Evolutionary conservation across 2,329 filamentous ascomycete species (phyloP), one percentile per base, ranked within the genome.

Genomic region (Dactylellina cionopaga): DNA sequence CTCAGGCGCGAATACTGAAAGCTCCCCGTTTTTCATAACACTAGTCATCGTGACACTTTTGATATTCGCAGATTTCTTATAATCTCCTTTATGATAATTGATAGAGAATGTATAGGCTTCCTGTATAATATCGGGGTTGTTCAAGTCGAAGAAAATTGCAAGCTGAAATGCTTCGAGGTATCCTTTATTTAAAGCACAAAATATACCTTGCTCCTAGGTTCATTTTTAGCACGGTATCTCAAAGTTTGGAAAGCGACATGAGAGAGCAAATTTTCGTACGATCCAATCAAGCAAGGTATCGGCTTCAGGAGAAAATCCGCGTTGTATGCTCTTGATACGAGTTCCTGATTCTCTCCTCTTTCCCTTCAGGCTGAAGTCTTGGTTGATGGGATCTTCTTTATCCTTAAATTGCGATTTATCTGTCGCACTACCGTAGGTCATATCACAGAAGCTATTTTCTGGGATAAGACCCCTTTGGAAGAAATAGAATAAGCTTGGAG

Each of bases 21-120:
- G 4, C 13, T 62, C 27, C n/a, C 66, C 66, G 17, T 63, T 49
- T 4, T 39, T 43, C 11, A 64, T 55, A 1, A 49, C 17, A 2
- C 29, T 39, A 15, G 41, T 71, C 33, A 71, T 64, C 5, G 31
- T 29, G 13, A 71, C 59, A 3, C 41, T 35, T 24, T 66, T 69
- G 29, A 75, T 63, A 6, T 60, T 33, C 2, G 65, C 39, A 1
- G 29, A 41, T 5, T 64, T 74, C 11, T 74, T 72, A n/a, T 65
- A 47, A 47, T 54, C 33, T 15, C 58, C 58, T 31, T 66, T 62
- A 41, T 62, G 74, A 29, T 78, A 78, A 43, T 74, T 73, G 27
- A 78, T 76, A 7, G 76, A 76, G 49, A 78, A 78, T 9, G 76
- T 78, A 49, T 78, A 78, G 4, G 75, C 74, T 59, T 78, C 77